These are phyloP conservation scores for Suillus decipiens DNA, from an alignment of 768 basidiomycete genomes.

Conservation along the genomic window DNA sequence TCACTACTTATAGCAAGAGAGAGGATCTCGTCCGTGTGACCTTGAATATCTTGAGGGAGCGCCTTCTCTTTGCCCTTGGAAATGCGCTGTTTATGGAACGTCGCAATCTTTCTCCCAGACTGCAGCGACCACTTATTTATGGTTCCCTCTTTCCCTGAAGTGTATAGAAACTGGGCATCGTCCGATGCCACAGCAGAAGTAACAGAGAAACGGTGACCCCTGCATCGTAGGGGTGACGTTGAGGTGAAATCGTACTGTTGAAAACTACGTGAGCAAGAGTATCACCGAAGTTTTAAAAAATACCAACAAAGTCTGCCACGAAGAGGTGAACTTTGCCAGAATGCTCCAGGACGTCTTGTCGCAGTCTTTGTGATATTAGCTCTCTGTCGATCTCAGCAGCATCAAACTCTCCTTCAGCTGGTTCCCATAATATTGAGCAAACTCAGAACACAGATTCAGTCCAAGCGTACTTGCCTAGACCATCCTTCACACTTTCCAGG, in stretches of 20 bases:
- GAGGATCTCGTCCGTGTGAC: constrained; percentile 88
- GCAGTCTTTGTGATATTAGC: constrained; percentile 84
- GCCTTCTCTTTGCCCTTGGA: constrained; percentile 61
- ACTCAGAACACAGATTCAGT: constrained; percentile 4
- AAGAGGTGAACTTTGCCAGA: constrained; percentile 86
- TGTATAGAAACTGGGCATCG: constrained; percentile 76
- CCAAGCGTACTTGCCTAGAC: constrained; percentile 49
- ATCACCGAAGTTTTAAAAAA: neutral
- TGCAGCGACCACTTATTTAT: constrained; percentile 84
- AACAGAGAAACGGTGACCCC: constrained; percentile 76
- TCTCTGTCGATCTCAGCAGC: constrained; percentile 96
- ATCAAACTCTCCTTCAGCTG: constrained; percentile 89
- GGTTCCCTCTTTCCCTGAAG: constrained; percentile 86
- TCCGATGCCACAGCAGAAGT: constrained; percentile 82
- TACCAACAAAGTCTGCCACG: constrained; percentile 69
- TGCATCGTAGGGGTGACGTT: constrained; percentile 53
- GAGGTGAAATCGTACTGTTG: constrained; percentile 56
- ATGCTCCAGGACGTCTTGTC: constrained; percentile 89
- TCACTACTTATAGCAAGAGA: constrained; percentile 83
- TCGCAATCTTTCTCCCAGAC: constrained; percentile 58
- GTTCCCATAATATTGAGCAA: constrained; percentile 1
- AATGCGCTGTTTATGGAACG: constrained; percentile 63
- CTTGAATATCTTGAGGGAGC: constrained; percentile 50
- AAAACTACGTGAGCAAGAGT: neutral
- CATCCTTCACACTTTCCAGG: constrained; percentile 79